Evolutionary conservation across 2,329 filamentous ascomycete species (phyloP).

Genomic region (Apiospora arundinis): DNA sequence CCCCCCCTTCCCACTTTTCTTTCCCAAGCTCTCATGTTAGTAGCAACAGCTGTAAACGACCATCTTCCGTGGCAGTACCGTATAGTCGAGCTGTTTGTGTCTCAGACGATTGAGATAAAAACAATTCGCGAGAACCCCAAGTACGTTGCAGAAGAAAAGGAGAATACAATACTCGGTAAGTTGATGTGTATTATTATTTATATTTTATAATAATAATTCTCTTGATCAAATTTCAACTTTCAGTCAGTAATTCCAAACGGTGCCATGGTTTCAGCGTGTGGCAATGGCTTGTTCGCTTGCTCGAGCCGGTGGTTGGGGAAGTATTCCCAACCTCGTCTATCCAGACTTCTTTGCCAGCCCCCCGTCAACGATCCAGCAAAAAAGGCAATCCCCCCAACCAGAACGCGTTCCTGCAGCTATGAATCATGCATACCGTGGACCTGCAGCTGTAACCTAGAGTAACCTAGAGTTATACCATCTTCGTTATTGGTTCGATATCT

Average conservation of each 20-base stretch:
- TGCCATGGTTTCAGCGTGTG: constrained; percentile 13
- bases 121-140: background rate
- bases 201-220: too few species aligned
- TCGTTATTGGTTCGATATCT: constrained; percentile 17
- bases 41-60: background rate
- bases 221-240: background rate
- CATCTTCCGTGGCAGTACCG: background rate
- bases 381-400: constrained; percentile 19
- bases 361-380: constrained; percentile 15
- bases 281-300: background rate
- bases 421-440: constrained; percentile 3
- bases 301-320: constrained; percentile 5
- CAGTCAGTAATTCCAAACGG: constrained; percentile 7
- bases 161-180: background rate
- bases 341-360: background rate
- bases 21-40: background rate
- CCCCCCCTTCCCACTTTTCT: background rate
- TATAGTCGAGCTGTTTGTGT: background rate
- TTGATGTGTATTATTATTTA: background rate
- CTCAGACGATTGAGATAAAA: background rate
- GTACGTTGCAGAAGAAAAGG: background rate
- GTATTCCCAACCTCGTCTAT: constrained; percentile 15
- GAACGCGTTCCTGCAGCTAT: constrained; percentile 12
- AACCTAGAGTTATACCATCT: constrained; percentile 7
- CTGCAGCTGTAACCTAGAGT: constrained; percentile 13